These are phyloP conservation scores for Pseudocercospora fuligena DNA, from an alignment of 2,329 filamentous ascomycete species.

Conservation along the genomic window DNA sequence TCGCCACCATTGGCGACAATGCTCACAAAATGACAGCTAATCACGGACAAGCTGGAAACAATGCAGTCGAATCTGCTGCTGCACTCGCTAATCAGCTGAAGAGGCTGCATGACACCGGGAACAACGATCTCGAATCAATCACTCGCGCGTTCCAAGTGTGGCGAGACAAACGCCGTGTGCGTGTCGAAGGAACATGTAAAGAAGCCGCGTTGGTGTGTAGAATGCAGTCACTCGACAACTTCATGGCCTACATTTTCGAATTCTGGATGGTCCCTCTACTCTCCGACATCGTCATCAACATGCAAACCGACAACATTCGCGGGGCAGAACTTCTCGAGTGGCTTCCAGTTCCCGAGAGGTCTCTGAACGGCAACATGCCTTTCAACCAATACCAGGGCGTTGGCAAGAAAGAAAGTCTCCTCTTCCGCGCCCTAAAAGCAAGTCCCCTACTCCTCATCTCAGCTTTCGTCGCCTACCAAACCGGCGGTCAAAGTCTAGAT, in stretches of 20 bases:
- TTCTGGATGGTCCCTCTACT: slow-evolving; percentile 17
- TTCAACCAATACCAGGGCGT: slow-evolving; percentile 38
- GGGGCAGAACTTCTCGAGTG: slow-evolving; percentile 38
- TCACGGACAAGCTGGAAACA: slow-evolving; percentile 32
- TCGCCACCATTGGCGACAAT: slow-evolving; percentile 35
- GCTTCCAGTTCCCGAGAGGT: slow-evolving; percentile 36
- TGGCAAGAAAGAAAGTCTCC: slow-evolving; percentile 35
- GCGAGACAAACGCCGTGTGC: slow-evolving; percentile 28
- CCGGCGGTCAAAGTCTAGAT: not conserved
- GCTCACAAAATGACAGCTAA: slow-evolving; percentile 37
- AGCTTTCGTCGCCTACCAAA: slow-evolving; percentile 1
- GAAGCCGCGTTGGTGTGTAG: slow-evolving; percentile 29
- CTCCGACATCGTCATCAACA: slow-evolving; percentile 19
- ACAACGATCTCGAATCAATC: not conserved
- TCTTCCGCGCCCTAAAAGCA: slow-evolving; percentile 15
- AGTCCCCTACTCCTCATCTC: slow-evolving; percentile 17
- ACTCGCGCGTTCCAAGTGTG: slow-evolving; percentile 24
- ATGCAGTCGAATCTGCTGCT: slow-evolving; percentile 33
- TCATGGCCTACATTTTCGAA: slow-evolving; percentile 20
- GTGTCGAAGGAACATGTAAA: slow-evolving; percentile 24
- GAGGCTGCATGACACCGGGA: slow-evolving; percentile 17
- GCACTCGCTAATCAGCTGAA: slow-evolving; percentile 34
- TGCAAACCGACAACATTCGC: slow-evolving; percentile 22
- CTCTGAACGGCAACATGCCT: slow-evolving; percentile 36
- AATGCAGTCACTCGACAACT: slow-evolving; percentile 25